Evolutionary conservation across 345 rosid species (phyloP).

Genomic region (Cardamine occulta): DNA sequence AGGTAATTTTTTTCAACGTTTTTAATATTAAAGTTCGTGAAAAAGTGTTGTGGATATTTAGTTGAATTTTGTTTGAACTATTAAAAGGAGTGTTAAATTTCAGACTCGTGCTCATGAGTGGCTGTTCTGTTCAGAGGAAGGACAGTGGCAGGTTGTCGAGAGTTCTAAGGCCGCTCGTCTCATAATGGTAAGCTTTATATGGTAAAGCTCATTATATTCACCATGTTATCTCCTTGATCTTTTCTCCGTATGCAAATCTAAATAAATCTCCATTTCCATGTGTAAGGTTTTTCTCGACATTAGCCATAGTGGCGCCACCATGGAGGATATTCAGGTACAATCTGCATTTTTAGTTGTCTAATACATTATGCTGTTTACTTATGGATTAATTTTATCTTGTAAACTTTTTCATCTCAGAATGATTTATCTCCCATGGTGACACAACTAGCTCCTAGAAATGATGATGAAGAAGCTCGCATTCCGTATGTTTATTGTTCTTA

Average conservation of each 20-base stretch:
- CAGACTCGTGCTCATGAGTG: slow-evolving; percentile 93
- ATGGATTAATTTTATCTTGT: neutral
- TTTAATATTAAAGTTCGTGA: neutral
- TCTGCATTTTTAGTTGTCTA: slow-evolving; percentile 23
- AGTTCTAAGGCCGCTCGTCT: slow-evolving; percentile 90
- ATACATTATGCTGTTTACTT: slow-evolving; percentile 18
- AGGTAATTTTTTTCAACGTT: slow-evolving; percentile 51
- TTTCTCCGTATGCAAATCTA: slow-evolving; percentile 22
- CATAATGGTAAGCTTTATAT: slow-evolving; percentile 63
- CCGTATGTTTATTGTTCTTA: slow-evolving; percentile 62
- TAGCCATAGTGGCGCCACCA: slow-evolving; percentile 56
- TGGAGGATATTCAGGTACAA: slow-evolving; percentile 87
- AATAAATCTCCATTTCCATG: slow-evolving; percentile 33
- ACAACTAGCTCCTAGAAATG: slow-evolving; percentile 70
- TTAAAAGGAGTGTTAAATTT: slow-evolving; percentile 50
- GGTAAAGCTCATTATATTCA: slow-evolving; percentile 14
- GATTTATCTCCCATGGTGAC: slow-evolving; percentile 86
- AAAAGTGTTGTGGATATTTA: neutral
- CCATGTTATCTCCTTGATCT: slow-evolving; percentile 3
- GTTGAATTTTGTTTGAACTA: slow-evolving; percentile 8
- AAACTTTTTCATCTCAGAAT: slow-evolving; percentile 48
- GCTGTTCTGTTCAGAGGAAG: slow-evolving; percentile 97
- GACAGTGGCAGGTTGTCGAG: slow-evolving; percentile 90
- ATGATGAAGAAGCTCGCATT: slow-evolving; percentile 61
- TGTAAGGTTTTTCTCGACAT: slow-evolving; percentile 71